Evolutionary conservation across 306 rosid genomes (phyloP), one percentile per base, ranked within the genome.

Genomic region (Prunus mongolica): DNA sequence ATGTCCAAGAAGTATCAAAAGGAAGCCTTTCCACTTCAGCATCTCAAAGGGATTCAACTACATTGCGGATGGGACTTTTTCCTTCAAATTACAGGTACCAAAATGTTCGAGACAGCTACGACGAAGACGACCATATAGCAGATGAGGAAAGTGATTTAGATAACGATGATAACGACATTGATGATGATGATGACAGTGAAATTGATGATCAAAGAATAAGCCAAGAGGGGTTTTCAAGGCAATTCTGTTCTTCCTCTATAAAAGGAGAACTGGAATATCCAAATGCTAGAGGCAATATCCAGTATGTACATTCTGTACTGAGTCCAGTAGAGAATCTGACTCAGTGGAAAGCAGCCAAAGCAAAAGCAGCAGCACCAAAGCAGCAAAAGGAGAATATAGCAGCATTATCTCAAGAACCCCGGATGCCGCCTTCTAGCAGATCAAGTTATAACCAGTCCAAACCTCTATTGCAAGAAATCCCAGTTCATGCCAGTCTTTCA

Each of bases 301-400:
- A 56, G 24, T 34, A 22, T 71, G 76, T 75, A 47, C 87, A 84
- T 83, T 87, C 92, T 70, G 97, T 95, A 38, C 84, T 95, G 67
- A 81, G 54, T 56, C 97, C 99, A 30, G 83, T 95, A 24, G 97
- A 92, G 79, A 92, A 95, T 79, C 84, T 95, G 51, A 81, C 75
- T 68, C 93, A 95, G 73, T 94, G 98, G 99, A 92, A 91, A 80
- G 88, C 90, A 76, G 93, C 90, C 67, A 95, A 95, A 78, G 90
- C 91, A 69, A 85, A 86, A 88, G 81, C 84, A 82, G 65, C 83
- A 76, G 67, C 91, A 76, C 55, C 81, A 30, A 87, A 84, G 77
- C 79, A 85, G 65, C 89, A 82, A 83, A 83, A 86, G 90, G 96
- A 91, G 84, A 86, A 84, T 80, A 78, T 75, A 30, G 78, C 83